These are phyloP conservation scores for Mycena epipterygia DNA, from an alignment of 768 basidiomycete genomes.

Conservation along the genomic window DNA sequence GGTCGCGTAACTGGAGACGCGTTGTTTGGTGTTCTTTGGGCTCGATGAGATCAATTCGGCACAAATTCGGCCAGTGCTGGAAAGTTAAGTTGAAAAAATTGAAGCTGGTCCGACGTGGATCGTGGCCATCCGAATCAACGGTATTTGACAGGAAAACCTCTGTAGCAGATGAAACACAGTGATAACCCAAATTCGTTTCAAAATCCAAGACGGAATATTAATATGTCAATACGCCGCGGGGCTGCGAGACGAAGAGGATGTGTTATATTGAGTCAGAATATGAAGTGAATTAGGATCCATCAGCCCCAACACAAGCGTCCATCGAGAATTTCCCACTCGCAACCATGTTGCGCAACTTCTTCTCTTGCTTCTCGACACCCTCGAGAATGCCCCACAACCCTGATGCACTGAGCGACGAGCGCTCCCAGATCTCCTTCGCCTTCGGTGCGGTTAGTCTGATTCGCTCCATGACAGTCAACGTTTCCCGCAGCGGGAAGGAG, in stretches of 20 bases:
- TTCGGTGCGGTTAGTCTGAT: constrained; percentile 15
- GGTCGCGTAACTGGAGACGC: constrained; percentile 1
- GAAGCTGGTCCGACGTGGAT: too few species aligned
- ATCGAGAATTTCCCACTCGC: not conserved
- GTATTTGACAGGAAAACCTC: too few species aligned
- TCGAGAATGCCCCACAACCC: constrained; percentile 9
- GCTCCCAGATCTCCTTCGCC: constrained; percentile 32
- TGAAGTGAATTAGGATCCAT: not conserved
- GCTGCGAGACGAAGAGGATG: too few species aligned
- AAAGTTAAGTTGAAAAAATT: too few species aligned
- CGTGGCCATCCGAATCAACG: too few species aligned
- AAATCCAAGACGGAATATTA: too few species aligned
- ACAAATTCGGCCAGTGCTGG: too few species aligned
- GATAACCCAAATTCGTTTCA: too few species aligned
- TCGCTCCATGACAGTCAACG: constrained; percentile 28
- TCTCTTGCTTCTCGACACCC: not conserved
- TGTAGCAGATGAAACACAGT: too few species aligned
- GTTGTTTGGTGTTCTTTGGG: not conserved
- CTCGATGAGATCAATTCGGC: not conserved
- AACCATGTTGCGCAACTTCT: constrained; percentile 10
- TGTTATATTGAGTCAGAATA: too few species aligned
- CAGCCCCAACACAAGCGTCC: not conserved
- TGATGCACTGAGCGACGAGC: not conserved
- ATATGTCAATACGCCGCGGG: too few species aligned
- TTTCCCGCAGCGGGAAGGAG: constrained; percentile 21